Evolutionary conservation across 2,329 filamentous ascomycete genomes (phyloP).

Genomic region (Penicillium sp.): DNA sequence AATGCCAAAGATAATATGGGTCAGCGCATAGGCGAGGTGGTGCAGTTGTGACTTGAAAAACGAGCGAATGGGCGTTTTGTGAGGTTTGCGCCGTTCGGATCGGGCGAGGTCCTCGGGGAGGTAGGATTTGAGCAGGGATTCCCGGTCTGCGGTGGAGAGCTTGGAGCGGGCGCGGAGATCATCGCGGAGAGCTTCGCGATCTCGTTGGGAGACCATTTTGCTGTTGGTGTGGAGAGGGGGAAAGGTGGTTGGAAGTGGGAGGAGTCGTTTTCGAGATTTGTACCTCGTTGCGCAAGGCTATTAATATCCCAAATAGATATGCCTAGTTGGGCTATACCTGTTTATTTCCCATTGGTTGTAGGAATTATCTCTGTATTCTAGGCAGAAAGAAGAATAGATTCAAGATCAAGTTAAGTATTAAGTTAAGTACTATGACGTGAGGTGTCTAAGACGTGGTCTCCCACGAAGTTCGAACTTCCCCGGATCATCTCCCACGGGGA

Average conservation of each 20-base stretch:
- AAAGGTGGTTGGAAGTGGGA: neutral
- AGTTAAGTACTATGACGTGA: neutral
- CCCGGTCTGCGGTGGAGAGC: conserved; percentile 51
- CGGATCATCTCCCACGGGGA: neutral
- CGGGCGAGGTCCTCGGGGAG: conserved; percentile 44
- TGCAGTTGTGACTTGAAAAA: conserved; percentile 49
- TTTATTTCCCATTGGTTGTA: neutral
- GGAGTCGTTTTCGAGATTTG: neutral
- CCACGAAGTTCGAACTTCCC: neutral
- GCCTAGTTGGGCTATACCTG: neutral
- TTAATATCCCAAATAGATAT: neutral
- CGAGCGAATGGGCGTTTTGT: conserved; percentile 45
- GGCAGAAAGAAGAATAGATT: neutral
- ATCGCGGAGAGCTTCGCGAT: conserved; percentile 39
- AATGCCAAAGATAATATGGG: conserved; percentile 80
- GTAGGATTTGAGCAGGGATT: conserved; percentile 54
- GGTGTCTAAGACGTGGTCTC: too few relatives aligned
- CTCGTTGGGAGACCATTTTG: conserved; percentile 37
- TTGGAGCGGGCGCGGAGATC: conserved; percentile 42
- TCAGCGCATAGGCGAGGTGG: conserved; percentile 46
- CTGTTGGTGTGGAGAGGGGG: conserved; percentile 4
- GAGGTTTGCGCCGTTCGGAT: conserved; percentile 28
- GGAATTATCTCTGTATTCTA: neutral
- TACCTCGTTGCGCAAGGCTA: neutral
- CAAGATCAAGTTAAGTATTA: neutral